phyloP scores from a whole-genome alignment of 2,329 filamentous ascomycete species.

The Byssochlamys sp. region DNA sequence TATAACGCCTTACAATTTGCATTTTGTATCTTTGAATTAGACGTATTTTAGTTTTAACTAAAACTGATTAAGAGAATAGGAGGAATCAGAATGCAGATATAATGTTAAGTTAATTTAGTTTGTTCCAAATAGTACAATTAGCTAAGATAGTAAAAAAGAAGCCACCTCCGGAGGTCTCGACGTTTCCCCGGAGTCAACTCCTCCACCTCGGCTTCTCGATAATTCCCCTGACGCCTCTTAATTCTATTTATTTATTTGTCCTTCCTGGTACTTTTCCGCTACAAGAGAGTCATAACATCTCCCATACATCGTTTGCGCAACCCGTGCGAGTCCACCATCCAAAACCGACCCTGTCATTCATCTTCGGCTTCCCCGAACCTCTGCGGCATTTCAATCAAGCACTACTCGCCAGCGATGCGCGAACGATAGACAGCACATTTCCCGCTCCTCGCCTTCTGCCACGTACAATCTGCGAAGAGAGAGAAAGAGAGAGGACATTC shows the following conservation, averaged over 20 bases:
- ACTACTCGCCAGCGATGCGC: constrained; percentile 20
- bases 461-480: neutral
- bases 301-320: neutral
- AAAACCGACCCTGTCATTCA: neutral
- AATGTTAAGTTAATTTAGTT: too few relatives aligned
- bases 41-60: too few relatives aligned
- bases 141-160: neutral
- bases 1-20: too few relatives aligned
- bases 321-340: neutral
- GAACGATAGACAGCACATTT: constrained; percentile 3
- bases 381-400: neutral
- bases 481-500: constrained; percentile 18
- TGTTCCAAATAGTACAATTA: too few relatives aligned
- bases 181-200: neutral
- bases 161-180: neutral
- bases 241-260: neutral
- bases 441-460: neutral
- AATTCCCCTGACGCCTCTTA: neutral
- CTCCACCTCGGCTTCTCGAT: neutral
- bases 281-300: neutral
- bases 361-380: neutral
- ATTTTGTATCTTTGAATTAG: too few relatives aligned
- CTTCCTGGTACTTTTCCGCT: neutral
- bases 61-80: too few relatives aligned
- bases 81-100: too few relatives aligned